Percentiles rank a stretch among this genome's conserved stretches.
Evolutionary conservation across 768 basidiomycete genomes (phyloP).

Genomic region (Collybia sp.): DNA sequence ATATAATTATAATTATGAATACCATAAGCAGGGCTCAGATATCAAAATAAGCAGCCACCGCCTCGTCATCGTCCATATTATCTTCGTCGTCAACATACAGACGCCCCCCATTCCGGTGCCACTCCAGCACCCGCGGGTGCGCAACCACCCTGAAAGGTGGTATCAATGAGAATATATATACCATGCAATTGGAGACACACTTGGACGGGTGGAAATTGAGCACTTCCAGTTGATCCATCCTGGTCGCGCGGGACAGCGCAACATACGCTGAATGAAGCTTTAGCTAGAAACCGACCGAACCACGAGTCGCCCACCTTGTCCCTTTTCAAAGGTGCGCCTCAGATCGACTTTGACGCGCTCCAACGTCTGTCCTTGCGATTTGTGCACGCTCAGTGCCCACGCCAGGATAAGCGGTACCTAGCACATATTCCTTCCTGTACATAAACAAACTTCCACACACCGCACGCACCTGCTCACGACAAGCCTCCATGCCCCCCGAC

Average conservation of each 20-base stretch:
- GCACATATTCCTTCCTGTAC: neutral
- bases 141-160: slow-evolving; percentile 47
- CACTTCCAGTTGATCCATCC: slow-evolving; percentile 61
- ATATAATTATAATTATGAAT: no score
- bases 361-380: slow-evolving; percentile 88
- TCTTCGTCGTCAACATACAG: slow-evolving; percentile 20
- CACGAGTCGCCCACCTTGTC: slow-evolving; percentile 50
- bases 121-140: slow-evolving; percentile 58
- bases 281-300: neutral
- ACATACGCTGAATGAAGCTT: slow-evolving; percentile 48
- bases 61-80: slow-evolving; percentile 34
- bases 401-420: slow-evolving; percentile 78
- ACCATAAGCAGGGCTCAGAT: slow-evolving; percentile 1
- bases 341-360: slow-evolving; percentile 82
- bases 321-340: slow-evolving; percentile 70
- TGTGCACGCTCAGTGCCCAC: slow-evolving; percentile 87
- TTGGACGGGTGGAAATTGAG: slow-evolving; percentile 56
- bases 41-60: slow-evolving; percentile 25
- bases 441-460: no score
- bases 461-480: slow-evolving; percentile 45
- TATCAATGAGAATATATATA: slow-evolving; percentile 1
- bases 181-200: slow-evolving; percentile 27
- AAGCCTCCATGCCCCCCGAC: slow-evolving; percentile 53
- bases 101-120: slow-evolving; percentile 33
- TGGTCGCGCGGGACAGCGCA: slow-evolving; percentile 69